Conservation (phyloP, 768 basidiomycete species). For the Punctularia strigosozonata region DNA sequence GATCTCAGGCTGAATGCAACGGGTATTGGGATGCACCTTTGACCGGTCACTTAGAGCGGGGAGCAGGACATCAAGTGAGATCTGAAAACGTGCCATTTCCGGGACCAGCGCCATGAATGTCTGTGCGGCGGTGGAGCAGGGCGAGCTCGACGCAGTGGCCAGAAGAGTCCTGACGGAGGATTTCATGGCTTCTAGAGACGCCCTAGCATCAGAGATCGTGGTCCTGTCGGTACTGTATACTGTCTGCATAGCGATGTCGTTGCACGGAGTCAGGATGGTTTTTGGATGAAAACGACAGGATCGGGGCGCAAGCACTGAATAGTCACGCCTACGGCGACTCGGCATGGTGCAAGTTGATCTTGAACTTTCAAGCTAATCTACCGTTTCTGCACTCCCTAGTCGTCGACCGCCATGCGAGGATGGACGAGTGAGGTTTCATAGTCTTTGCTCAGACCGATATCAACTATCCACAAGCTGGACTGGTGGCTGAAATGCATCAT, state of each 20-base stretch:
- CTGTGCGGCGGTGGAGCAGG: constrained; percentile 68
- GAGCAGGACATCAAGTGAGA: constrained; percentile 73
- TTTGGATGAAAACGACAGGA: too few species aligned
- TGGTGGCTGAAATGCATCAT: too few species aligned
- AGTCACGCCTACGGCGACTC: too few species aligned
- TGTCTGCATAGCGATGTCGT: constrained; percentile 21
- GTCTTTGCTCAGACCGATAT: too few species aligned
- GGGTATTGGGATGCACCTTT: background rate
- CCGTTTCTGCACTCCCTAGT: too few species aligned
- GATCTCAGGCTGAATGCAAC: background rate
- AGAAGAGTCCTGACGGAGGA: constrained; percentile 61
- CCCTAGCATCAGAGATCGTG: constrained; percentile 18
- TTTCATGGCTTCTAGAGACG: constrained; percentile 36
- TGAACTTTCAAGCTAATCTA: too few species aligned
- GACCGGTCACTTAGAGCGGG: constrained; percentile 47
- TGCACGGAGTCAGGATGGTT: too few species aligned
- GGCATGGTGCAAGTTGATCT: too few species aligned
- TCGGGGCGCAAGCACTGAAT: too few species aligned
- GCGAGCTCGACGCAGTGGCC: constrained; percentile 50
- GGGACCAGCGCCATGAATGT: constrained; percentile 69
- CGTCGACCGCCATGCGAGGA: too few species aligned
- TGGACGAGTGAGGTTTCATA: too few species aligned
- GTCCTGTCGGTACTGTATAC: constrained; percentile 22
- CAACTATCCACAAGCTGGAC: too few species aligned
- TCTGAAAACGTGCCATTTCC: constrained; percentile 67